Conservation (phyloP, 2,329 filamentous ascomycete species). For the Talaromyces funiculosus region DNA sequence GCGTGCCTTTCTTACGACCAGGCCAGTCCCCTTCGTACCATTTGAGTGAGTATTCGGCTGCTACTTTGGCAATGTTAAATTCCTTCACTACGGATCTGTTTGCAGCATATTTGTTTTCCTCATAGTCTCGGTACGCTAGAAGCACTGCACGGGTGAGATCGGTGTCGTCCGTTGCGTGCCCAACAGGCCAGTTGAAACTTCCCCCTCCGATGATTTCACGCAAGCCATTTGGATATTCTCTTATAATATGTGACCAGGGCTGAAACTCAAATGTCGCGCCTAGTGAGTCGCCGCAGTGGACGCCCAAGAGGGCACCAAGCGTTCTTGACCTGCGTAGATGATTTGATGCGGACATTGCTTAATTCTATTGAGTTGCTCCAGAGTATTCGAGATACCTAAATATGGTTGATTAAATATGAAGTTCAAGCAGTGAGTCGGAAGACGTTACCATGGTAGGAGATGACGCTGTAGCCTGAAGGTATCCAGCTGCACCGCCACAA, state of each 20-base stretch:
- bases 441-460: background rate
- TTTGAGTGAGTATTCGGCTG: slow-evolving; percentile 4
- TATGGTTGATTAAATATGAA: background rate
- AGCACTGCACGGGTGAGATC: background rate
- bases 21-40: slow-evolving; percentile 7
- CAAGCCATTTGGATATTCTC: background rate
- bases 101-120: background rate
- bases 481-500: background rate
- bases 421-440: background rate
- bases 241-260: slow-evolving; percentile 2
- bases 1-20: background rate
- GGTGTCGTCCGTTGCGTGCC: slow-evolving; percentile 4
- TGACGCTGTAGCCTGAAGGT: background rate
- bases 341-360: background rate
- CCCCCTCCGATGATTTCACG: slow-evolving; percentile 1
- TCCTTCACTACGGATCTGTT: background rate
- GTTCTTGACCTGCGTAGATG: background rate
- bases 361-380: background rate
- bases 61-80: background rate
- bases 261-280: slow-evolving; percentile 3
- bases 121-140: slow-evolving; percentile 2
- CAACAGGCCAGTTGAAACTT: background rate
- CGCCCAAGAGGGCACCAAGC: background rate
- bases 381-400: background rate
- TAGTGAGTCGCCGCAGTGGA: slow-evolving; percentile 6